Conservation (phyloP, 257 asterid species). For the Ilex aquifolium region DNA sequence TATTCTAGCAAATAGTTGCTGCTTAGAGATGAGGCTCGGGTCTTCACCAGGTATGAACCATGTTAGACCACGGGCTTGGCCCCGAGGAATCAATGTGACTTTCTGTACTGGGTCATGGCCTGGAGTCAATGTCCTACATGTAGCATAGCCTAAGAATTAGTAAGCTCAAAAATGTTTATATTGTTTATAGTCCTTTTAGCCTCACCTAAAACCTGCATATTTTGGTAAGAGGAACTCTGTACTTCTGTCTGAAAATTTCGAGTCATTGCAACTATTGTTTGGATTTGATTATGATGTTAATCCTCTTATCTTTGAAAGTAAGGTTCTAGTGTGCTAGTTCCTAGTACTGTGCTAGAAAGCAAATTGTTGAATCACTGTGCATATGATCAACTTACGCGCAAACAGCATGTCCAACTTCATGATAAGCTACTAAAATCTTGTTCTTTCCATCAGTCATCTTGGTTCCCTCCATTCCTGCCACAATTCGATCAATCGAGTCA, state of each 20-base stretch:
- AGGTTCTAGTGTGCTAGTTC: too few species aligned
- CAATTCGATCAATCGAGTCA: slow-evolving; percentile 95
- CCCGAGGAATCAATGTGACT: slow-evolving; percentile 92
- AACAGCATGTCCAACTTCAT: slow-evolving; percentile 98
- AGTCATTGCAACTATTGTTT: too few species aligned
- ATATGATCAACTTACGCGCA: slow-evolving; percentile 62
- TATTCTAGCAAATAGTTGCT: slow-evolving; percentile 90
- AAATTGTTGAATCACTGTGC: too few species aligned
- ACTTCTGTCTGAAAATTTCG: too few species aligned
- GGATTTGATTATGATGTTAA: too few species aligned
- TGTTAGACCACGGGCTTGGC: slow-evolving; percentile 96
- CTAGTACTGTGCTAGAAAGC: too few species aligned
- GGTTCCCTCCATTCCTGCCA: slow-evolving; percentile 99
- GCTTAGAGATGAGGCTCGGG: slow-evolving; percentile 94
- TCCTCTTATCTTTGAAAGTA: too few species aligned
- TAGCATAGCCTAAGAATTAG: neutral
- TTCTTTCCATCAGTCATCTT: slow-evolving; percentile 99
- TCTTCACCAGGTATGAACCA: slow-evolving; percentile 98
- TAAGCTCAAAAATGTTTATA: neutral
- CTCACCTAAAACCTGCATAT: slow-evolving; percentile 71
- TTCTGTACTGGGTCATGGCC: slow-evolving; percentile 98
- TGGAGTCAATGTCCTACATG: slow-evolving; percentile 82
- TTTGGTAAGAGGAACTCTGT: slow-evolving; percentile 56
- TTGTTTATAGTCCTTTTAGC: neutral
- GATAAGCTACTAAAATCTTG: slow-evolving; percentile 96